Percentiles rank a stretch among this genome's conserved stretches.
Conservation (phyloP, 176 grass and related monocot genomes). For the Stipa capillata region DNA sequence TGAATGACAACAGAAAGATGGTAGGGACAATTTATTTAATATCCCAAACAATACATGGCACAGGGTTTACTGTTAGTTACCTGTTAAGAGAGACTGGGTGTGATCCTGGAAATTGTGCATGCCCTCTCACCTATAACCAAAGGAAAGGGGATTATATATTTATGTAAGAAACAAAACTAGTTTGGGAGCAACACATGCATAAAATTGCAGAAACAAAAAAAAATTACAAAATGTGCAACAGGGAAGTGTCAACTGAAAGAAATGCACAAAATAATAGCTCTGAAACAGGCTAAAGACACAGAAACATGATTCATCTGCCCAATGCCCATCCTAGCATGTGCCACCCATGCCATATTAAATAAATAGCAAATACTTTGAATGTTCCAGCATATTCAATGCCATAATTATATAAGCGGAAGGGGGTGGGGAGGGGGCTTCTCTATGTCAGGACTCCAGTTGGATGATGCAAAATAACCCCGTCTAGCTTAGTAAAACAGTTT, state of each 20-base stretch:
- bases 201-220: constrained; percentile 10
- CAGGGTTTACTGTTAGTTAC: constrained; percentile 24
- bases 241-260: not conserved
- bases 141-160: too few species aligned
- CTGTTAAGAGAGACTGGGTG: constrained; percentile 99
- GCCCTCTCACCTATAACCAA: constrained; percentile 56
- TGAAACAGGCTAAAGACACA: not conserved
- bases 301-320: constrained; percentile 1
- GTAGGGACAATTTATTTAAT: not conserved
- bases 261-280: not conserved
- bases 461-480: not conserved
- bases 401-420: too few species aligned
- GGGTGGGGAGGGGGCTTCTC: too few species aligned
- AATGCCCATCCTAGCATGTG: not conserved
- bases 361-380: not conserved
- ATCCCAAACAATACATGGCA: not conserved
- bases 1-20: not conserved
- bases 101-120: constrained; percentile 92
- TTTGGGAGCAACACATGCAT: not conserved
- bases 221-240: not conserved
- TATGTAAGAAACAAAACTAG: not conserved
- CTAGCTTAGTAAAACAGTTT: not conserved
- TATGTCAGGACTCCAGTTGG: not conserved
- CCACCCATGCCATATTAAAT: not conserved
- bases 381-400: not conserved